These are phyloP conservation scores for Diaporthe eres DNA, from an alignment of 2,329 filamentous ascomycete genomes.

Conservation along the genomic window DNA sequence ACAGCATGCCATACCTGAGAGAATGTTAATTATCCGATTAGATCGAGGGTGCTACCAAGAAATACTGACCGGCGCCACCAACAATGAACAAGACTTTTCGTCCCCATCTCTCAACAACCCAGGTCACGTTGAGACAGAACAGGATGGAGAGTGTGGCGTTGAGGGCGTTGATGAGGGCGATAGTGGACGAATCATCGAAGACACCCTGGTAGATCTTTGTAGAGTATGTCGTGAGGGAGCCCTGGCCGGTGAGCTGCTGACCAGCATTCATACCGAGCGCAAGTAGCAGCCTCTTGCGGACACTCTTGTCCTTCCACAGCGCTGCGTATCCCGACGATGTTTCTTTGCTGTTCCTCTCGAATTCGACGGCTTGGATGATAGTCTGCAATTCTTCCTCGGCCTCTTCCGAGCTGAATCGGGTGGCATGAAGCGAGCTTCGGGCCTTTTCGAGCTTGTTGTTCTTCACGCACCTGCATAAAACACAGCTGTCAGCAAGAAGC, in stretches of 20 bases:
- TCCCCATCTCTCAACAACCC: constrained; percentile 80
- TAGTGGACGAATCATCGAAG: constrained; percentile 70
- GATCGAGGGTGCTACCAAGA: neutral
- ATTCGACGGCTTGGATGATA: constrained; percentile 78
- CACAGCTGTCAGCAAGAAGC: neutral
- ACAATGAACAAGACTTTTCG: constrained; percentile 78
- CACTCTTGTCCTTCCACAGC: constrained; percentile 77
- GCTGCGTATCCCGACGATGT: constrained; percentile 74
- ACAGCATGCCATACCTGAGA: constrained; percentile 75
- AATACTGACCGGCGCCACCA: constrained; percentile 60
- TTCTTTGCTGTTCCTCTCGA: constrained; percentile 76
- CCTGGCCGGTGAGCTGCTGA: constrained; percentile 81
- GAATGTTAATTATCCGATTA: neutral
- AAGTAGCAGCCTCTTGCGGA: constrained; percentile 76
- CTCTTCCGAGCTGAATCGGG: constrained; percentile 74
- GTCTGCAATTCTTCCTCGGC: constrained; percentile 76
- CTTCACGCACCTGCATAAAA: constrained; percentile 57
- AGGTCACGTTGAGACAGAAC: constrained; percentile 80
- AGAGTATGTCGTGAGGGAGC: constrained; percentile 79
- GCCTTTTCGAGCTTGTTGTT: constrained; percentile 72
- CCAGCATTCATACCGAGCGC: constrained; percentile 78
- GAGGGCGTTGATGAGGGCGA: constrained; percentile 81
- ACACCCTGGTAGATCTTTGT: constrained; percentile 82
- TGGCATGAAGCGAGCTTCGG: constrained; percentile 66
- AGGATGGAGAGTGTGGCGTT: constrained; percentile 81